Base-by-base conservation (phyloP, 1,284 basidiomycete genomes). In the Fomes fomentarius region DNA sequence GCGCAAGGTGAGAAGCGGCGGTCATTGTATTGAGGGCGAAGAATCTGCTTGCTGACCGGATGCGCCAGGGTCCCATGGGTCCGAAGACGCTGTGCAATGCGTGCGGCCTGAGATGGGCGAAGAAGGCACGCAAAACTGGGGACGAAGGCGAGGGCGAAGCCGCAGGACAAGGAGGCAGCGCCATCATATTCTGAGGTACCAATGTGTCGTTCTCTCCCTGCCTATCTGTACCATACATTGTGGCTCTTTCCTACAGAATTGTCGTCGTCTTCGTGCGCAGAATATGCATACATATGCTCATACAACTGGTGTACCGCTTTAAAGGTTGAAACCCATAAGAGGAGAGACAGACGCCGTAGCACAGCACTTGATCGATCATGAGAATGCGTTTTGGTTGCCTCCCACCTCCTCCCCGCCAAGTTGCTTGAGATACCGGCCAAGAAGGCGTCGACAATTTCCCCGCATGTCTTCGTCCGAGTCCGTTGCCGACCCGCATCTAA, bases 71-170 rank as follows among this genome's bases (percentile, higher is more conserved):
- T 17, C 91, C 91, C 1, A 77, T 78, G 53, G 93, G 92, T 31
- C 87, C 90, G 2, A 94, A 94, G 73, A 94, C 92, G 11, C 74
- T 94, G 11, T 94, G 92, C 74, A 94, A 94, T 67, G 92, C 92
- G 1, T 94, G 91, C 60, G 91, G 91, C 15, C 73, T 94, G 41
- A 81, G 91, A 46, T 93, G 89, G 87, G 91, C 91, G 44, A 93
- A 93, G 72, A 79, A 81, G 60, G 67, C 77, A 33, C 78, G 82
- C 57, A 80, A 71, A 62, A 52, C 52, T 11, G 47, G 52, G 40
- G 61, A 60, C 25, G 59, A 58, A 9, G 47, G 37, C 10, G 56
- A 51, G 17, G 41, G 47, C 22, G 52, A 49, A 11, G 39, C 47
- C 2, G 33, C 37, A 2, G 12, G 28, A 12, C 51, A 50, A 41